Evolutionary conservation across 2,329 filamentous ascomycete genomes (phyloP).

Genomic region (Chrysosphaeria jannelii): DNA sequence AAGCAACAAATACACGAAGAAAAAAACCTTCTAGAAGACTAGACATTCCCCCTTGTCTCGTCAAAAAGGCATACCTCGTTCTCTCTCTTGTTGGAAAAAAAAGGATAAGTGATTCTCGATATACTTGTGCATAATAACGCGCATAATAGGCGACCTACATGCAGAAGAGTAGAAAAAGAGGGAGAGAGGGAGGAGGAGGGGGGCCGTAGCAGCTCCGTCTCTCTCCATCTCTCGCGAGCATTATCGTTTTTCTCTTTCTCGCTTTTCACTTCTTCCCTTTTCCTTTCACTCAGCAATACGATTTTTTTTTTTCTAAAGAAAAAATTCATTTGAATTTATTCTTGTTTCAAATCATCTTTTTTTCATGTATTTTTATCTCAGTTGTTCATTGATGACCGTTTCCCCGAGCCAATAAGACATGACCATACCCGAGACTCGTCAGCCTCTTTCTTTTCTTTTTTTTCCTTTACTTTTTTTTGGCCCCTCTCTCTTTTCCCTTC

Average conservation of each 20-base stretch:
- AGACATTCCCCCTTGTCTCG: too few species aligned
- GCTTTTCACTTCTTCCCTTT: neutral
- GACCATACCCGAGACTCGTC: constrained; percentile 1
- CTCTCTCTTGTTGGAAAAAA: too few species aligned
- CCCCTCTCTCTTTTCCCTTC: neutral
- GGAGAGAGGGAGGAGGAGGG: too few species aligned
- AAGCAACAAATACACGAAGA: too few species aligned
- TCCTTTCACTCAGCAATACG: neutral
- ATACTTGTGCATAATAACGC: too few species aligned
- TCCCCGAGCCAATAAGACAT: constrained; percentile 1
- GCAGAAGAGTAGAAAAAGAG: too few species aligned
- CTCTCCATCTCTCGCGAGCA: neutral
- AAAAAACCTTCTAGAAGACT: too few species aligned
- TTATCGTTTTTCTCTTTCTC: neutral
- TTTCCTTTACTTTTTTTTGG: too few species aligned
- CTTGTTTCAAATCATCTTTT: neutral
- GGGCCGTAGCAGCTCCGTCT: too few species aligned
- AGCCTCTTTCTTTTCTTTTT: neutral
- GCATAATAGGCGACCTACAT: too few species aligned
- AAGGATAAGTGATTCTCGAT: too few species aligned
- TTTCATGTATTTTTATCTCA: neutral
- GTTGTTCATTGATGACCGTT: neutral
- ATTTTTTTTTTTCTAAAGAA: neutral
- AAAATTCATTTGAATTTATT: neutral
- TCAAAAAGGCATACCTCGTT: too few species aligned